Base-by-base conservation (phyloP, 345 rosid species). In the Boechera retrofracta region DNA sequence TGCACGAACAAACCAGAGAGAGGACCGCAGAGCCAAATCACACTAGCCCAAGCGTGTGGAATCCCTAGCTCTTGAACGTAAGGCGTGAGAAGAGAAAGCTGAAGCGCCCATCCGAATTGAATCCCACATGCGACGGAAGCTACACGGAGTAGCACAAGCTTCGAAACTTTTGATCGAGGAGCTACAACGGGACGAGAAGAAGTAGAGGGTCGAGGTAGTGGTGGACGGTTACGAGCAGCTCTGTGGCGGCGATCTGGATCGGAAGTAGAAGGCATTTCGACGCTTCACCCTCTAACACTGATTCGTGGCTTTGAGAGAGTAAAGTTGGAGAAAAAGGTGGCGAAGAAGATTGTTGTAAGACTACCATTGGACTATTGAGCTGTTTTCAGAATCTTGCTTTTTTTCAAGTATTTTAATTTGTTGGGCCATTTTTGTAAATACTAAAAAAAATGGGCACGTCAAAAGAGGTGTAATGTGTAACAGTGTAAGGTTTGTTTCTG, bases 51-150 rank as follows among this genome's bases (percentile, higher is more conserved):
- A 49, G 89, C 86, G 83, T 95, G 98, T 1, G 97, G 97, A 49
- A 92, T 92, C 64, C 99, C 99, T 9, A 95, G 89, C 93, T 91
- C 96, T 71, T 95, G 99, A 11, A 95, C 99, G 66, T 92, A 95
- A 4, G 99, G 98, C 1, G 98, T 92, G 42, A 92, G 86, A 24
- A 95, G 84, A 10, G 99, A 95, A 35, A 95, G 97, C 89, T 95
- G 98, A 10, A 95, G 83, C 1, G 99, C 98, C 99, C 98, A 95
- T 0, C 99, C 97, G 88, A 95, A 95, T 38, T 93, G 98, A 42
- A 95, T 93, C 15, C 99, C 99, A 35, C 97, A 87, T 0, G 98
- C 94, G 16, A 95, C 90, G 45, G 97, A 91, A 18, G 99, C 88
- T 51, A 95, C 99, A 18, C 89, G 87, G 72, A 95, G 87, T 9